These are phyloP conservation scores for Suhomyces coccinellae DNA, from an alignment of 1,139 yeast species.

Conservation along the genomic window DNA sequence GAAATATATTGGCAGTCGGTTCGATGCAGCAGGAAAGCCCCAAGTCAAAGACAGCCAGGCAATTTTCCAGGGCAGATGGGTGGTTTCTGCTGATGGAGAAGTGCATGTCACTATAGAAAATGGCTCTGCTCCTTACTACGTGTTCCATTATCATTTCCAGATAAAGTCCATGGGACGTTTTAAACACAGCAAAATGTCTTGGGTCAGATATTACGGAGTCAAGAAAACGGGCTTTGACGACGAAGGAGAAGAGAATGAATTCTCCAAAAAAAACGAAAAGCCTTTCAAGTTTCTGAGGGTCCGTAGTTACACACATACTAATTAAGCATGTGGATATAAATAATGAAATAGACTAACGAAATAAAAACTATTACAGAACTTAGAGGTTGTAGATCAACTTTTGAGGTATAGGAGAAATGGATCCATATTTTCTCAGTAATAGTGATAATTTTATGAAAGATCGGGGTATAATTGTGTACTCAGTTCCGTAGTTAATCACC, in stretches of 20 bases:
- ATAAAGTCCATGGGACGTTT: constrained; percentile 50
- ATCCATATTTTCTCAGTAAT: too few relatives aligned
- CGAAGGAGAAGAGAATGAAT: constrained; percentile 53
- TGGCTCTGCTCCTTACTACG: constrained; percentile 64
- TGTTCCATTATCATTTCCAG: constrained; percentile 61
- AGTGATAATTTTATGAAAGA: too few relatives aligned
- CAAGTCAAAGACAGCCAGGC: constrained; percentile 31
- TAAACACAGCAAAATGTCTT: constrained; percentile 64
- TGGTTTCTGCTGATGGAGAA: constrained; percentile 46
- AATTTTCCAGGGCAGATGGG: constrained; percentile 56
- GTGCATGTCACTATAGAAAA: constrained; percentile 55
- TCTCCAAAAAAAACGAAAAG: constrained; percentile 68
- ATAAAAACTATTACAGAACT: too few relatives aligned
- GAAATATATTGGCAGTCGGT: constrained; percentile 1
- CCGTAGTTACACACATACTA: constrained; percentile 39
- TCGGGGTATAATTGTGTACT: too few relatives aligned
- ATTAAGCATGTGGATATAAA: constrained; percentile 13
- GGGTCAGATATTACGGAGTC: constrained; percentile 62
- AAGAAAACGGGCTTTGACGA: constrained; percentile 37
- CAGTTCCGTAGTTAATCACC: too few relatives aligned
- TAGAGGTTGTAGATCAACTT: too few relatives aligned
- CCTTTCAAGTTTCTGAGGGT: constrained; percentile 73
- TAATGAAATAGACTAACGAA: too few relatives aligned
- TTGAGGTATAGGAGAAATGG: too few relatives aligned
- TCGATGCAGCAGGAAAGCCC: constrained; percentile 6